A percentile compares a stretch with the other conserved stretches of the same genome.
These are phyloP conservation scores for Saccharomyces pastorianus DNA, from an alignment of 1,139 yeast species.

Conservation along the genomic window DNA sequence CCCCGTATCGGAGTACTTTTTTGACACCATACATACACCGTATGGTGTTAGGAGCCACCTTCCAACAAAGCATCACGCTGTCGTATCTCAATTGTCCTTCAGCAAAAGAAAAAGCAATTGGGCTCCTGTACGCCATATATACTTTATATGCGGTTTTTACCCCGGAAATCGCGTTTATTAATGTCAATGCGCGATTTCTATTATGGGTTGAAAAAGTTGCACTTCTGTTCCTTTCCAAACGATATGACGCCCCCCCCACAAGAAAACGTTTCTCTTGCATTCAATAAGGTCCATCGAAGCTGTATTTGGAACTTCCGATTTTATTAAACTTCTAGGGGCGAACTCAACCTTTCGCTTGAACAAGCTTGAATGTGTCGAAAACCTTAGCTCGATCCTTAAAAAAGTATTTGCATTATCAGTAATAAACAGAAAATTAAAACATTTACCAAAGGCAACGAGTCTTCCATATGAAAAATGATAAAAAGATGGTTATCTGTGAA, in stretches of 20 bases:
- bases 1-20: neutral
- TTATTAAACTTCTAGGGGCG: neutral
- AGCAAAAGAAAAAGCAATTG: neutral
- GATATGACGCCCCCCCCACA: neutral
- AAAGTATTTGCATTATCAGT: neutral
- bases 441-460: neutral
- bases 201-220: neutral
- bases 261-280: neutral
- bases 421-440: neutral
- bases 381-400: neutral
- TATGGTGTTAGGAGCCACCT: neutral
- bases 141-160: neutral
- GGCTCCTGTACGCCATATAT: neutral
- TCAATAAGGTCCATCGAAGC: neutral
- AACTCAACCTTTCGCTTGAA: neutral
- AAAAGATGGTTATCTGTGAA: slow-evolving; percentile 14
- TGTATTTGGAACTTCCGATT: neutral
- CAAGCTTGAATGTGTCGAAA: neutral
- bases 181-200: neutral
- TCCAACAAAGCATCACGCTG: neutral
- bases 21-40: too few species aligned
- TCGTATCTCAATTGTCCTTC: neutral
- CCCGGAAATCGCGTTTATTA: neutral
- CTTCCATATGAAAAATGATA: slow-evolving; percentile 6
- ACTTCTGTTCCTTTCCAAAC: neutral